Conservation (phyloP, 2,329 filamentous ascomycete genomes). For the Cercospora janseana region DNA sequence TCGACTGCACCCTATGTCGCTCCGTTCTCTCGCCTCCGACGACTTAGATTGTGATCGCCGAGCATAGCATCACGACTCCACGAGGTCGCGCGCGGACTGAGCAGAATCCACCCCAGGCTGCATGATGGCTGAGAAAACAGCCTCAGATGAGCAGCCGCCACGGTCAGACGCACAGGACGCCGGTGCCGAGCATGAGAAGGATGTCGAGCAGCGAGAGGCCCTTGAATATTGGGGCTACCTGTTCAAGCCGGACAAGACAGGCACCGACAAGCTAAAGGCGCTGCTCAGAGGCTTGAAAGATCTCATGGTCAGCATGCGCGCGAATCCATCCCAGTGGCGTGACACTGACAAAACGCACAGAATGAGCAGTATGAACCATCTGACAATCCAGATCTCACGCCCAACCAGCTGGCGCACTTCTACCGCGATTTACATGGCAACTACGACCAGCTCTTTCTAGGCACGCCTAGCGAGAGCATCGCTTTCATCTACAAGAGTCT, state of each 20-base stretch:
- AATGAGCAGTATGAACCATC: slow-evolving; percentile 44
- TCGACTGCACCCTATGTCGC: not conserved
- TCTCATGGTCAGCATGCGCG: slow-evolving; percentile 41
- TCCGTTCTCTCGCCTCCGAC: not conserved
- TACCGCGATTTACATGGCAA: slow-evolving; percentile 49
- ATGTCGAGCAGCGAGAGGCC: slow-evolving; percentile 42
- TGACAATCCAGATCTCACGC: slow-evolving; percentile 48
- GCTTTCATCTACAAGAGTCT: slow-evolving; percentile 91
- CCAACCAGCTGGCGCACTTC: slow-evolving; percentile 50
- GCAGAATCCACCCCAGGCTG: not conserved
- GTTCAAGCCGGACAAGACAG: slow-evolving; percentile 52
- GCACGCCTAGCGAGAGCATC: slow-evolving; percentile 69
- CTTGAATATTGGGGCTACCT: slow-evolving; percentile 53
- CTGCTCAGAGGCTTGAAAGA: slow-evolving; percentile 49
- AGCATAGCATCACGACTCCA: not conserved
- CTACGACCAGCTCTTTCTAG: slow-evolving; percentile 67
- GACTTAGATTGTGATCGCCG: not conserved
- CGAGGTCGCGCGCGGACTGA: not conserved
- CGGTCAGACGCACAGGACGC: slow-evolving; percentile 14
- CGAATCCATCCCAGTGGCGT: not conserved
- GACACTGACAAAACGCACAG: slow-evolving; percentile 31
- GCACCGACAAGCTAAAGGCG: slow-evolving; percentile 47
- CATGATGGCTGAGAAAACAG: slow-evolving; percentile 5
- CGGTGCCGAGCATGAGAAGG: slow-evolving; percentile 27
- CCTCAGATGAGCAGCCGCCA: slow-evolving; percentile 9